A percentile compares a stretch with the other conserved stretches of the same genome.
phyloP scores from a whole-genome alignment of 2,329 filamentous ascomycete genomes.

The Pseudogymnoascus sp. region DNA sequence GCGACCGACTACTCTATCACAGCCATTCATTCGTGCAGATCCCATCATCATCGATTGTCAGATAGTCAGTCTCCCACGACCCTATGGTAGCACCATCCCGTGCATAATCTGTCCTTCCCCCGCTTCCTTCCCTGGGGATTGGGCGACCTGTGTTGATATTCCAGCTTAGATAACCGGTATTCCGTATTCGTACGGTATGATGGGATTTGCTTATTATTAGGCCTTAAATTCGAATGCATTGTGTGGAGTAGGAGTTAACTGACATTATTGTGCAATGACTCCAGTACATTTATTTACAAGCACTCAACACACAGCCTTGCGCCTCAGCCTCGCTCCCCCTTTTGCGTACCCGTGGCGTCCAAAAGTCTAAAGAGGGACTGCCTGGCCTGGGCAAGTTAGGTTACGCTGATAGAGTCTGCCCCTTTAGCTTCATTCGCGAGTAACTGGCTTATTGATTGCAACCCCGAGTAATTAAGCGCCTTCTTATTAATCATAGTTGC shows the following conservation, averaged over 20 bases:
- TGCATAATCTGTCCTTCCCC: neutral
- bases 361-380: neutral
- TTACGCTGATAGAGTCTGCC: neutral
- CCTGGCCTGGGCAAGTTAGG: neutral
- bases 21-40: slow-evolving; percentile 1
- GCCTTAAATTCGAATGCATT: neutral
- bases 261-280: neutral
- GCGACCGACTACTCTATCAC: neutral
- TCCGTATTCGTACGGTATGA: neutral
- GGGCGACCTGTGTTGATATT: neutral
- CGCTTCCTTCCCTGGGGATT: neutral
- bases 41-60: neutral
- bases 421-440: too few species aligned
- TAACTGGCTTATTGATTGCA: too few species aligned
- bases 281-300: neutral
- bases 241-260: neutral
- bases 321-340: neutral
- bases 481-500: too few species aligned
- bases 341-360: neutral
- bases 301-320: neutral
- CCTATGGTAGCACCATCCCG: neutral
- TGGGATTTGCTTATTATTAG: slow-evolving; percentile 1
- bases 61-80: neutral
- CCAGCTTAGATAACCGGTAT: neutral
- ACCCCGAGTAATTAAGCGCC: too few species aligned